Evolutionary conservation across 176 grass and related monocot species (phyloP), one percentile per base, ranked within the genome.

Genomic region (Aegilops tauschii): DNA sequence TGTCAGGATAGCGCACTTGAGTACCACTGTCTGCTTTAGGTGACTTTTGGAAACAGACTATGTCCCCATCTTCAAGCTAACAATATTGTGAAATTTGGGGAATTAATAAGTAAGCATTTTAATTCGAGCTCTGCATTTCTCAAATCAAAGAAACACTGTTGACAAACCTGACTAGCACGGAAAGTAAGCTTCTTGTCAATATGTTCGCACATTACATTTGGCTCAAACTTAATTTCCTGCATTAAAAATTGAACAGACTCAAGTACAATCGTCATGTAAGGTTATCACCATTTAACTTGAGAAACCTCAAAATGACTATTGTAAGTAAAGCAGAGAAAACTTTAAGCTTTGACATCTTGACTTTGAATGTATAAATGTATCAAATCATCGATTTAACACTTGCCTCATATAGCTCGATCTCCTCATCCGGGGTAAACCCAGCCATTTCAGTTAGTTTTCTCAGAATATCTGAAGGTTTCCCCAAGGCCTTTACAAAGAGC

Each of bases 31-130:
- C 90, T 69, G 83, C 36, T 86, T 25, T 35, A 21, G 39, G 76
- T 85, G 87, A 77, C 90, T 90, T 97, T 86, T 93, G 90, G 79
- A 89, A 88, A 86, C 90, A 97, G 44, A 97, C 52, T 49, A 97
- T 95, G 78, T 97, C 95, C 13, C 95, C 95, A 91, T 95, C 95
- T 88, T 97, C 95, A 93, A 97, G 92, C 95, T 97, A 86, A 82
- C 65, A 93, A 82, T 72, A 75, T 80, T 59, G 49, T 72, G 6
- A 74, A 84, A 84, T n/a, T 76, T 78, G 27, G 34, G 25, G n/a
- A 88, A 75, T 20, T 44, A 76, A 69, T 73, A 80, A 82, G 29
- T 61, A 81, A 61, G 56, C 10, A 21, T 5, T 69, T 59, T 32
- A 84, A 84, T 62, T 67, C 20, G 17, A 82, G 61, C 54, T 69